Percentiles rank a stretch among this genome's conserved stretches.
phyloP scores from a whole-genome alignment of 148 eudicot genomes.

The Amaranthus palmeri region DNA sequence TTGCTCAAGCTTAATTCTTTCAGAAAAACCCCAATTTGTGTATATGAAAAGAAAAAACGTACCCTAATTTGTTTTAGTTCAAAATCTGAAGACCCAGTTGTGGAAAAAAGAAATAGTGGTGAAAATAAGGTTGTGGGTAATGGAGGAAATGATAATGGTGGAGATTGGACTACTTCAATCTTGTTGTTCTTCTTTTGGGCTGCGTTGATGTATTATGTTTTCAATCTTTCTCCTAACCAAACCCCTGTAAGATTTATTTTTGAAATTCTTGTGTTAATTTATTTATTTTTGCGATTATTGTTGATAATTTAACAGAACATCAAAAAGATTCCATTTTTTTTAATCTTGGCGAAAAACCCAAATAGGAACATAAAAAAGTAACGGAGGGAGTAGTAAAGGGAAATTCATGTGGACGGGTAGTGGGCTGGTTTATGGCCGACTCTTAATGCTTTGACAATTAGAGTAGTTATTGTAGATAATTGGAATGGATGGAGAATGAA shows the following conservation, averaged over 20 bases:
- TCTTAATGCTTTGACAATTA: no score
- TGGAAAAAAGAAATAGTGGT: conserved; percentile 26
- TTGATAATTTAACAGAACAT: no score
- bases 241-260: conserved; percentile 57
- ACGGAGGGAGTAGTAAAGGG: no score
- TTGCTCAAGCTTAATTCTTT: conserved; percentile 3
- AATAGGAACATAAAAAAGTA: no score
- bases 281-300: no score
- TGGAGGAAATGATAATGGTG: conserved; percentile 35
- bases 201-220: conserved; percentile 69
- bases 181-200: conserved; percentile 67
- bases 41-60: conserved; percentile 9
- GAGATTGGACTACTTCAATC: conserved; percentile 76
- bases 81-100: conserved; percentile 41
- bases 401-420: no score
- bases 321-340: no score
- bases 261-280: neutral
- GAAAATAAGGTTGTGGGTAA: conserved; percentile 25
- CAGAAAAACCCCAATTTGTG: neutral
- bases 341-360: no score
- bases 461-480: no score
- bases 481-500: no score
- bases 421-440: no score
- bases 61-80: conserved; percentile 41
- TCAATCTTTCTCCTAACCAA: conserved; percentile 72